A percentile compares a stretch with the other conserved stretches of the same genome.
Evolutionary conservation across 2,329 filamentous ascomycete species (phyloP).

Genomic region (Epichloe uncinata): DNA sequence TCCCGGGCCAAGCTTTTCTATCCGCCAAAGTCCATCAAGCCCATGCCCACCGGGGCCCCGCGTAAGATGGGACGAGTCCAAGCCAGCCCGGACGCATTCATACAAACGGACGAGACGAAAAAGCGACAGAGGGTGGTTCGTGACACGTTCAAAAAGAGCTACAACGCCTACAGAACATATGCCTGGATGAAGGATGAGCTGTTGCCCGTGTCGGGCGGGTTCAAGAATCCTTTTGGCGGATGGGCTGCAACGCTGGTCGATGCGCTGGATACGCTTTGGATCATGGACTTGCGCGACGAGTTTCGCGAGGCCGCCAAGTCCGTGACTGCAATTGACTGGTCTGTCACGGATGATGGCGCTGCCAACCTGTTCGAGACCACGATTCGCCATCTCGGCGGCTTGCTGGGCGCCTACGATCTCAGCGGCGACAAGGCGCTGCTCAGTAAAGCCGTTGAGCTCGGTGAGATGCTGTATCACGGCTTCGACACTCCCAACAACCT

Average conservation of each 20-base stretch:
- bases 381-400: slow-evolving; percentile 32
- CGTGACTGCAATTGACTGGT: slow-evolving; percentile 37
- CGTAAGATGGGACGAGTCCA: slow-evolving; percentile 18
- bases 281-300: slow-evolving; percentile 46
- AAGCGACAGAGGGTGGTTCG: slow-evolving; percentile 26
- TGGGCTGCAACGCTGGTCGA: slow-evolving; percentile 50
- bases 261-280: slow-evolving; percentile 46
- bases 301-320: slow-evolving; percentile 40
- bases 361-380: slow-evolving; percentile 42
- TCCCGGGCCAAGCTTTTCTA: slow-evolving; percentile 13
- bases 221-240: slow-evolving; percentile 36
- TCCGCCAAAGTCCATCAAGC: slow-evolving; percentile 19
- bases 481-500: slow-evolving; percentile 43
- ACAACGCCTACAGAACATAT: slow-evolving; percentile 35
- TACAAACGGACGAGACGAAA: slow-evolving; percentile 9
- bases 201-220: slow-evolving; percentile 30
- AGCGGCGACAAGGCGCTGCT: slow-evolving; percentile 31
- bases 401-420: slow-evolving; percentile 38
- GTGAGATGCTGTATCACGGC: slow-evolving; percentile 39
- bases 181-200: slow-evolving; percentile 44
- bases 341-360: slow-evolving; percentile 25
- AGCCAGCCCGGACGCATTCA: slow-evolving; percentile 13
- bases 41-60: slow-evolving; percentile 16
- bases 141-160: slow-evolving; percentile 28
- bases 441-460: slow-evolving; percentile 37